Conservation (phyloP, 1,284 basidiomycete genomes). For the Trametes sp. region DNA sequence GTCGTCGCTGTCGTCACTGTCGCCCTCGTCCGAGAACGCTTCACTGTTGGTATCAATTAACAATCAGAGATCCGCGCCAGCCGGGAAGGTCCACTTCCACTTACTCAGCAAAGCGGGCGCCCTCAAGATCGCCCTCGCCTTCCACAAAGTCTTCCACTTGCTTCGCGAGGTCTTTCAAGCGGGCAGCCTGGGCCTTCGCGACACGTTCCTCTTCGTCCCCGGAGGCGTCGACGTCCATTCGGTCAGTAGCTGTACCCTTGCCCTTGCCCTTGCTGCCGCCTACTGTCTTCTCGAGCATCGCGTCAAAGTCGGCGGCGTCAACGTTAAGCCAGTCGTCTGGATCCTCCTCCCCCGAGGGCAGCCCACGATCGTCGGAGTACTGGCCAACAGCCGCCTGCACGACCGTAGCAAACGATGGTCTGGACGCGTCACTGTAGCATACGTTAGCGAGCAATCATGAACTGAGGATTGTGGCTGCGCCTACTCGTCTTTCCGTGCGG, state of each 20-base stretch:
- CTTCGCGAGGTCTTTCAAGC: conserved; percentile 77
- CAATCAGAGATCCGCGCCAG: conserved; percentile 1
- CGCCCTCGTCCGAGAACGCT: conserved; percentile 57
- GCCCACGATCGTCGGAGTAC: conserved; percentile 34
- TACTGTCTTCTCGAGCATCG: conserved; percentile 58
- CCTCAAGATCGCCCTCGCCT: conserved; percentile 86
- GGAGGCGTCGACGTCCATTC: conserved; percentile 56
- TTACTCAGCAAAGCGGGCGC: conserved; percentile 89
- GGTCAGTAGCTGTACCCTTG: conserved; percentile 30
- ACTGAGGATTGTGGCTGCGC: conserved; percentile 38
- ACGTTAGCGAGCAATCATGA: neutral
- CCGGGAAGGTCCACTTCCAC: too few relatives aligned
- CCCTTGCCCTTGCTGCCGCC: conserved; percentile 34
- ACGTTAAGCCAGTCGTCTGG: conserved; percentile 79
- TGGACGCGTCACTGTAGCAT: conserved; percentile 57
- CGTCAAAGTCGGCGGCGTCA: conserved; percentile 69
- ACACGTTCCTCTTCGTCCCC: conserved; percentile 54
- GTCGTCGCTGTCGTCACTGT: conserved; percentile 51
- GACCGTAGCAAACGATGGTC: conserved; percentile 76
- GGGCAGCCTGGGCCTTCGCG: conserved; percentile 70
- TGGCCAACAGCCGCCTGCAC: conserved; percentile 70
- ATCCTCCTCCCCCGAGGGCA: conserved; percentile 57
- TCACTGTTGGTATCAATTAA: conserved; percentile 68
- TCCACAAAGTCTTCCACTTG: conserved; percentile 90
- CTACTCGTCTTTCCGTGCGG: conserved; percentile 70